These are phyloP conservation scores for Aureobasidium sp. DNA, from an alignment of 2,329 filamentous ascomycete species.

Conservation along the genomic window DNA sequence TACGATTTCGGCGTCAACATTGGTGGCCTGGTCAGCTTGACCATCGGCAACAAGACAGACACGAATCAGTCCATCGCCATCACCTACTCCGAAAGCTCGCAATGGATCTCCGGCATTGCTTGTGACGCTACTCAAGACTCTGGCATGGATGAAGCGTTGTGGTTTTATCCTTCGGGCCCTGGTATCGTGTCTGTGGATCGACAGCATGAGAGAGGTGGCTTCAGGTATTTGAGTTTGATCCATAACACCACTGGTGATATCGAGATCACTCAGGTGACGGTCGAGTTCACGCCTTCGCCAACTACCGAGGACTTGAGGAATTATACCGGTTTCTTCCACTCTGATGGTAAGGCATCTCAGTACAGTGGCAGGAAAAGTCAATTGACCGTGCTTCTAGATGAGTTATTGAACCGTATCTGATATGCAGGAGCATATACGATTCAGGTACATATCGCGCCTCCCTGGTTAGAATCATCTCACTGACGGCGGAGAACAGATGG, in stretches of 20 bases:
- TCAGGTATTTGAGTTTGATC: constrained; percentile 38
- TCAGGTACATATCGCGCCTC: constrained; percentile 15
- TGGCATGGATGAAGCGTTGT: constrained; percentile 40
- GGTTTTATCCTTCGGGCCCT: constrained; percentile 33
- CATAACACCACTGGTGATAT: constrained; percentile 35
- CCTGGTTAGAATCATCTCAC: background rate
- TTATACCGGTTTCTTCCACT: constrained; percentile 36
- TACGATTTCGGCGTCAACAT: constrained; percentile 35
- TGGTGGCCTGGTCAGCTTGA: constrained; percentile 31
- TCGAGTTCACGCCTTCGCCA: constrained; percentile 39
- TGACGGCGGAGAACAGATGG: constrained; percentile 18
- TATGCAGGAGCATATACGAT: constrained; percentile 29
- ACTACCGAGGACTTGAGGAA: constrained; percentile 28
- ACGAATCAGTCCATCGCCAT: constrained; percentile 33
- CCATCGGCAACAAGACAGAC: constrained; percentile 25
- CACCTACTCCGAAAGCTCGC: constrained; percentile 32
- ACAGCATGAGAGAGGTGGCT: constrained; percentile 36
- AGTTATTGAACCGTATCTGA: constrained; percentile 36
- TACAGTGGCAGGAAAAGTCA: background rate
- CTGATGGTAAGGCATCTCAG: constrained; percentile 19
- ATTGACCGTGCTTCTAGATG: constrained; percentile 18
- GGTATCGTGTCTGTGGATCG: constrained; percentile 34
- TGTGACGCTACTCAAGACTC: constrained; percentile 40
- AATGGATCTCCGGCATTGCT: constrained; percentile 41
- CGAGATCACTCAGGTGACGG: constrained; percentile 26